Percentiles rank a stretch among this genome's conserved stretches.
Evolutionary conservation across 2,329 filamentous ascomycete species (phyloP).

Genomic region (Coleophoma eucalyptorum): DNA sequence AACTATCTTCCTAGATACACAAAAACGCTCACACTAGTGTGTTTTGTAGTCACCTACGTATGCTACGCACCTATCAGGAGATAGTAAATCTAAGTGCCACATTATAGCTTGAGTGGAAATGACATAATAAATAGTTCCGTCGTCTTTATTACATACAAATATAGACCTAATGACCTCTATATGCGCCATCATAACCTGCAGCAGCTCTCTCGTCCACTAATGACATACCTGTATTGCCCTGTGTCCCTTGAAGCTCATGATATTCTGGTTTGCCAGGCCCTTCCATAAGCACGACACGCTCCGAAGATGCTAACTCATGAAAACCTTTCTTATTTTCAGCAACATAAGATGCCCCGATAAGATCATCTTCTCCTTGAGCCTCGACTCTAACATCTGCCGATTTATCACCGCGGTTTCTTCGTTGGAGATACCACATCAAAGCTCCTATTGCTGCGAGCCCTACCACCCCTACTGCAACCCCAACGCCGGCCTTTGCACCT

Average conservation of each 20-base stretch:
- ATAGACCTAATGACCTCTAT: background rate
- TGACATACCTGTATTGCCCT: background rate
- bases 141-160: background rate
- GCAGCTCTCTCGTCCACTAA: background rate
- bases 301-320: no score
- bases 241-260: background rate
- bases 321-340: background rate
- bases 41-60: no score
- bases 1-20: no score
- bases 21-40: no score
- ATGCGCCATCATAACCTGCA: background rate
- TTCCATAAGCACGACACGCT: no score
- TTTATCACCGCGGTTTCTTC: background rate
- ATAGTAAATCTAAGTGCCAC: no score
- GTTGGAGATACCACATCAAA: background rate
- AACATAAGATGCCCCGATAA: background rate
- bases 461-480: background rate
- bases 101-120: background rate
- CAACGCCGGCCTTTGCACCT: background rate
- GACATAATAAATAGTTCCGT: background rate
- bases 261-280: background rate
- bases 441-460: background rate
- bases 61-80: no score
- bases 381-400: background rate
- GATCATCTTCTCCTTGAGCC: background rate